Evolutionary conservation across 2,329 filamentous ascomycete genomes (phyloP).

Genomic region (Venturia aucupariae): DNA sequence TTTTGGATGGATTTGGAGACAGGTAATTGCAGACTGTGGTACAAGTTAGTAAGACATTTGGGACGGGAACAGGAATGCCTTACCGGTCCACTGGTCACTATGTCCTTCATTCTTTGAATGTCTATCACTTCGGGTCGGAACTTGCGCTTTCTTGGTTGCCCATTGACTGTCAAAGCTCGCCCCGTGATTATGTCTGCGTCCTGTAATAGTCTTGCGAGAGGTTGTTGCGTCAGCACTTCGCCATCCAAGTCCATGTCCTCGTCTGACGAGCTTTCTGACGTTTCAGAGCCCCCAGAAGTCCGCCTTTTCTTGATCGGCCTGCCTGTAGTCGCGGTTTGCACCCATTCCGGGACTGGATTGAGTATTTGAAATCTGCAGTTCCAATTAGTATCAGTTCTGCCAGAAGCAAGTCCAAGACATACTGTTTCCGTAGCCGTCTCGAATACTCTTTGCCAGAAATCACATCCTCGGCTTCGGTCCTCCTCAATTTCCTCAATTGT

Average conservation of each 20-base stretch:
- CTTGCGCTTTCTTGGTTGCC: conserved; percentile 52
- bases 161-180: conserved; percentile 31
- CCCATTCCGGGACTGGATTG: conserved; percentile 55
- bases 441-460: conserved; percentile 82
- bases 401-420: conserved; percentile 21
- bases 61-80: conserved; percentile 19
- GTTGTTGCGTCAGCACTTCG: conserved; percentile 18
- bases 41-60: conserved; percentile 14
- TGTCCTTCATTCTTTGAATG: conserved; percentile 81
- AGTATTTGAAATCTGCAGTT: conserved; percentile 36
- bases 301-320: conserved; percentile 40
- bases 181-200: conserved; percentile 57
- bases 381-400: neutral
- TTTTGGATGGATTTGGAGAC: conserved; percentile 79
- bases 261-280: conserved; percentile 24
- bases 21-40: conserved; percentile 59
- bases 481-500: conserved; percentile 72
- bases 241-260: conserved; percentile 43
- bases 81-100: conserved; percentile 65
- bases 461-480: conserved; percentile 73
- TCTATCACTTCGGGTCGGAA: conserved; percentile 81
- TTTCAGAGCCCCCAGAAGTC: conserved; percentile 26
- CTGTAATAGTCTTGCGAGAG: conserved; percentile 32
- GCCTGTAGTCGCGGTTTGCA: conserved; percentile 31
- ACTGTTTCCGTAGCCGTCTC: conserved; percentile 70